Evolutionary conservation across 2,329 filamentous ascomycete species (phyloP).

Genomic region (Akanthomyces uredinophilus): DNA sequence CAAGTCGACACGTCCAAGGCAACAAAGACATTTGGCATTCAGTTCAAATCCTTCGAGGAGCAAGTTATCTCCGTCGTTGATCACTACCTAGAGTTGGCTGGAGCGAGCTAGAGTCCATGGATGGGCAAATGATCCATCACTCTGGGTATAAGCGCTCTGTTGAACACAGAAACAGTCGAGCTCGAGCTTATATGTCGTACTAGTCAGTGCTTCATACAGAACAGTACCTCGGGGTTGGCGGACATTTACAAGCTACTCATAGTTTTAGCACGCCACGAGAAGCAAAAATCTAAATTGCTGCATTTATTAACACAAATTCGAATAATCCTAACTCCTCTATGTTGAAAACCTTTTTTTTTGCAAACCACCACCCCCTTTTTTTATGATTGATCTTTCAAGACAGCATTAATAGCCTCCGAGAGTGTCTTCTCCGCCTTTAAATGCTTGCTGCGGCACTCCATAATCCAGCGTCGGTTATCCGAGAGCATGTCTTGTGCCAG

Average conservation of each 20-base stretch:
- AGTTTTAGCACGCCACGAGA: no score
- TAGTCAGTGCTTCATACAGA: no score
- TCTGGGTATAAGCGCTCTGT: no score
- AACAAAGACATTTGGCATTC: slow-evolving; percentile 29
- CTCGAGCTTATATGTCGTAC: no score
- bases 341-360: no score
- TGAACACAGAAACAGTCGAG: no score
- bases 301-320: neutral
- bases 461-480: slow-evolving; percentile 6
- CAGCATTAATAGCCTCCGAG: neutral
- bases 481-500: slow-evolving; percentile 6
- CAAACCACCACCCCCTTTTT: no score
- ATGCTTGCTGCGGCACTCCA: slow-evolving; percentile 1
- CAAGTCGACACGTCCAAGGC: slow-evolving; percentile 25
- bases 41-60: slow-evolving; percentile 29
- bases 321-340: neutral
- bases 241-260: no score
- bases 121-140: no score
- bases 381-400: neutral
- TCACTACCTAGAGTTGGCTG: slow-evolving; percentile 29
- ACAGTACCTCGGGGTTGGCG: no score
- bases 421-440: neutral
- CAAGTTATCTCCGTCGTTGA: slow-evolving; percentile 29
- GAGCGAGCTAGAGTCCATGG: neutral
- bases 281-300: no score